These are phyloP conservation scores for Cercospora sp. DNA, from an alignment of 2,329 filamentous ascomycete genomes.

Conservation along the genomic window DNA sequence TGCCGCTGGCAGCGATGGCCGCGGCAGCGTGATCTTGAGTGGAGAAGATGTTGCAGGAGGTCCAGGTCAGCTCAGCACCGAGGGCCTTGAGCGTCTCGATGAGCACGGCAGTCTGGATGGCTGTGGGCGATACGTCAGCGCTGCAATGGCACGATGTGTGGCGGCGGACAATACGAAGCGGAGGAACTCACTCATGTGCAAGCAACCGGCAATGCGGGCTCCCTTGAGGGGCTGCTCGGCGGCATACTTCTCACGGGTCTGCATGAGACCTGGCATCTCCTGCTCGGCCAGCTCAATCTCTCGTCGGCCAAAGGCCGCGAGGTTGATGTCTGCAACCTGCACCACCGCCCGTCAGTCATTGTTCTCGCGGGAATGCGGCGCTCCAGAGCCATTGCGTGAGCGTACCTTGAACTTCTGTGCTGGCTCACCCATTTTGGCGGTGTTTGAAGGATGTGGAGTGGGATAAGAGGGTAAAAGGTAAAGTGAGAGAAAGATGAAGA, in stretches of 20 bases:
- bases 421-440: slow-evolving; percentile 66
- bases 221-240: slow-evolving; percentile 89
- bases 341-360: slow-evolving; percentile 13
- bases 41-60: slow-evolving; percentile 99
- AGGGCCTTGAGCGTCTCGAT: slow-evolving; percentile 96
- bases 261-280: slow-evolving; percentile 95
- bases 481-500: slow-evolving; percentile 24
- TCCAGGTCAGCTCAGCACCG: slow-evolving; percentile 98
- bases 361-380: background rate
- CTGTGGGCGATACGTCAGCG: slow-evolving; percentile 41
- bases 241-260: slow-evolving; percentile 88
- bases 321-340: slow-evolving; percentile 84
- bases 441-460: slow-evolving; percentile 21
- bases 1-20: slow-evolving; percentile 89
- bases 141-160: background rate
- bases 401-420: slow-evolving; percentile 83
- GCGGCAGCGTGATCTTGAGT: slow-evolving; percentile 98
- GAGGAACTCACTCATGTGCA: slow-evolving; percentile 82
- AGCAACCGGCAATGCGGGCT: slow-evolving; percentile 93
- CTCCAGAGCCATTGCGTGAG: background rate
- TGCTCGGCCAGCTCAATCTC: slow-evolving; percentile 97
- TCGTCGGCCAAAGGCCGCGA: slow-evolving; percentile 97
- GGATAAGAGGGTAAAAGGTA: slow-evolving; percentile 20
- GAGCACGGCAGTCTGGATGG: slow-evolving; percentile 98
- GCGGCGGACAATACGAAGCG: background rate